Percentiles rank a stretch among this genome's conserved stretches.
phyloP scores from a whole-genome alignment of 1,284 basidiomycete species.

The Mycosarcoma maydis region DNA sequence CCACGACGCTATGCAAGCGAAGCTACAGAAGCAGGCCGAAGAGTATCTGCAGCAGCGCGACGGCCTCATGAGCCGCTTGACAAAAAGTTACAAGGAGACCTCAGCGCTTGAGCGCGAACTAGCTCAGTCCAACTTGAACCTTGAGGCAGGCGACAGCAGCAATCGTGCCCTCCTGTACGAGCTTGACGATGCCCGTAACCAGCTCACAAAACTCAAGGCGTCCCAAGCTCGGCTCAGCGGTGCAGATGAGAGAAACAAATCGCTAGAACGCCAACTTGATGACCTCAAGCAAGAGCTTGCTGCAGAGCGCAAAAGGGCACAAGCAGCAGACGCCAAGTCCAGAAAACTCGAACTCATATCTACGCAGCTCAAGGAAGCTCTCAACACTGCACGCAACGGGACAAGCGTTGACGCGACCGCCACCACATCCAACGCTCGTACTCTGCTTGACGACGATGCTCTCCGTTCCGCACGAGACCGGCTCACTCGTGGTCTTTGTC shows the following conservation, averaged over 20 bases:
- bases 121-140: slow-evolving; percentile 81
- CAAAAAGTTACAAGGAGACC: slow-evolving; percentile 53
- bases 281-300: slow-evolving; percentile 86
- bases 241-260: slow-evolving; percentile 26
- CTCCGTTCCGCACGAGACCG: slow-evolving; percentile 34
- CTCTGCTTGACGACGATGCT: slow-evolving; percentile 34
- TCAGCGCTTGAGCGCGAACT: slow-evolving; percentile 73
- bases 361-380: slow-evolving; percentile 33
- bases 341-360: slow-evolving; percentile 68
- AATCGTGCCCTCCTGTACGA: slow-evolving; percentile 80
- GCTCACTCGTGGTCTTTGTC: slow-evolving; percentile 29
- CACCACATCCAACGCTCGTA: slow-evolving; percentile 5
- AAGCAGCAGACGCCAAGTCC: slow-evolving; percentile 76
- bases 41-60: slow-evolving; percentile 60
- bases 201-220: slow-evolving; percentile 76
- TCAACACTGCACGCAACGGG: slow-evolving; percentile 34
- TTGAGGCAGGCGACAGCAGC: slow-evolving; percentile 81
- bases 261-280: slow-evolving; percentile 73
- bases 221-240: slow-evolving; percentile 76
- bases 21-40: slow-evolving; percentile 66
- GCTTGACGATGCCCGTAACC: slow-evolving; percentile 78
- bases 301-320: slow-evolving; percentile 76
- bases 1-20: slow-evolving; percentile 84
- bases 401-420: slow-evolving; percentile 11
- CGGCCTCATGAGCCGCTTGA: slow-evolving; percentile 53